Base-by-base conservation (phyloP, 2,329 filamentous ascomycete species). In the Metarhizium rileyi region DNA sequence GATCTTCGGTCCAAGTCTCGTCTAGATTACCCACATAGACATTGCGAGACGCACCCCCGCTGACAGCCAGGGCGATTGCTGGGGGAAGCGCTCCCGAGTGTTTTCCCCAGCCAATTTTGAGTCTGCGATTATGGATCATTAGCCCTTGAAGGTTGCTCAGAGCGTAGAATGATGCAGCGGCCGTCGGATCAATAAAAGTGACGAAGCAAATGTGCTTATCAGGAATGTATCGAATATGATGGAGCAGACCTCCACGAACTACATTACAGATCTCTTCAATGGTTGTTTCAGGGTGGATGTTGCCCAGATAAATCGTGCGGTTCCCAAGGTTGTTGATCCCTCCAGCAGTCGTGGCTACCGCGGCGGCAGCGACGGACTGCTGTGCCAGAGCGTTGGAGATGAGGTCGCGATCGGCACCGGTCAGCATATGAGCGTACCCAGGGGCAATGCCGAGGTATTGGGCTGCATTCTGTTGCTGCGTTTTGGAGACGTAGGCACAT, bases 181-280 rank as follows among this genome's bases (percentile, higher is more conserved):
- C 94, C 23, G 93, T 98, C 8, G 93, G 93, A 63, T 98, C 93
- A 67, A 98, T 97, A 70, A 98, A 98, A 1, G 93, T 98, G 50
- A 98, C 93, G 64, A 98, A 98, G 76, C 93, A 98, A 59, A 98
- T 98, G 71, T 98, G 93, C 80, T 98, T 98, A 74, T 98, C 93
- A 6, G 93, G 93, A 60, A 98, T 98, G 71, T 97, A 98, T 59
- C 93, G 89, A 67, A 98, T 95, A 68, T 98, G 93, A 68, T 98
- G 93, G 60, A 98, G 77, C 56, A 98, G 79, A 60, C 93, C 93
- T 52, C 93, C 93, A 56, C 93, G 83, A 47, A 98, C 93, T 50
- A 98, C 93, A 63, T 98, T 98, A 78, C 93, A 98, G 66, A 98
- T 98, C 72, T 98, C 93, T 72, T 98, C 93, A 59, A 97, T 95